These are phyloP conservation scores for Pseudopyrenochaeta lycopersici DNA, from an alignment of 2,329 filamentous ascomycete genomes.

Conservation along the genomic window DNA sequence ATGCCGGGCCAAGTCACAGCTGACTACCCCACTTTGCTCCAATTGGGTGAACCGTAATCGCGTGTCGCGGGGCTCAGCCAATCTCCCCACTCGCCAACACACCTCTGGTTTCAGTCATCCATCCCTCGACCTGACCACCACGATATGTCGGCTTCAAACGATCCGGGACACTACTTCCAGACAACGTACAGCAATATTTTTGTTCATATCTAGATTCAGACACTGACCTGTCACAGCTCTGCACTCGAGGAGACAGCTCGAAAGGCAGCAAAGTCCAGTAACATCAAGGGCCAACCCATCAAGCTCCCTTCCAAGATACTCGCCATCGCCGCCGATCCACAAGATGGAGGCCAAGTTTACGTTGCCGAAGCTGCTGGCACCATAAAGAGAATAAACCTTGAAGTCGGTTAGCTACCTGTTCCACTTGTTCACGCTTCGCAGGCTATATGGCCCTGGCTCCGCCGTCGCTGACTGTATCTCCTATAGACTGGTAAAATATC, in stretches of 20 bases:
- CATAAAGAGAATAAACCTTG: slow-evolving; percentile 75
- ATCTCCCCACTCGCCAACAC: background rate
- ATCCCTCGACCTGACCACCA: background rate
- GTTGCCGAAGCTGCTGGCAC: slow-evolving; percentile 88
- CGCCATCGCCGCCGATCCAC: slow-evolving; percentile 74
- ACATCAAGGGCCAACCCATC: slow-evolving; percentile 84
- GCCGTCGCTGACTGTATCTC: slow-evolving; percentile 15
- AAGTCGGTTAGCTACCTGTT: slow-evolving; percentile 68
- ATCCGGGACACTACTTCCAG: slow-evolving; percentile 89
- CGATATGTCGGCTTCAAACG: slow-evolving; percentile 54
- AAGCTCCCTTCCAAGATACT: slow-evolving; percentile 86
- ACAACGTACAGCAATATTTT: slow-evolving; percentile 72
- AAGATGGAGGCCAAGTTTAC: slow-evolving; percentile 70
- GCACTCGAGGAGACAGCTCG: slow-evolving; percentile 63
- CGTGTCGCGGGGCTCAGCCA: no score
- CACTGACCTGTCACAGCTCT: slow-evolving; percentile 51
- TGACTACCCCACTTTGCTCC: background rate
- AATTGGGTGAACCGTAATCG: background rate
- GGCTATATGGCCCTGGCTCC: background rate
- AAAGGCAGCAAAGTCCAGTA: slow-evolving; percentile 78
- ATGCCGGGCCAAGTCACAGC: slow-evolving; percentile 2
- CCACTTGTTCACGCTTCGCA: background rate
- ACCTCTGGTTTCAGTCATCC: background rate
- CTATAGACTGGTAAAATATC: slow-evolving; percentile 47
- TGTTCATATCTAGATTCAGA: slow-evolving; percentile 4